Percentiles rank a stretch among this genome's conserved stretches.
phyloP scores from a whole-genome alignment of 2,329 filamentous ascomycete species.

The Hysterium pulicare region DNA sequence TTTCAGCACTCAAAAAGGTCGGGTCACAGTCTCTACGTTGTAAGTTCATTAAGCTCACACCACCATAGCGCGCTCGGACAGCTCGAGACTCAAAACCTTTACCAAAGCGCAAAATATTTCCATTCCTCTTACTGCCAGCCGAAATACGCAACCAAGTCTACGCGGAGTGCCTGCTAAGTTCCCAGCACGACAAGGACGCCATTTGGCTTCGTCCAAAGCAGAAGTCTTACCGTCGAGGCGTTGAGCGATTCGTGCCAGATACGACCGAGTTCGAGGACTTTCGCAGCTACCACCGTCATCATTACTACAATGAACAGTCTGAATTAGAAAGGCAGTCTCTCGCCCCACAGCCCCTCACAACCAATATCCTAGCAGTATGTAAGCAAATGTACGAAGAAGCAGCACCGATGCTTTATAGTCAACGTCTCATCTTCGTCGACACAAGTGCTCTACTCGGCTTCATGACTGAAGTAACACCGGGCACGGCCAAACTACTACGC shows the following conservation, averaged over 20 bases:
- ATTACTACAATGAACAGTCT: neutral
- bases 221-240: constrained; percentile 10
- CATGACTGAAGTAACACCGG: constrained; percentile 9
- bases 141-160: constrained; percentile 16
- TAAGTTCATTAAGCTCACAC: neutral
- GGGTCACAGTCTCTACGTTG: neutral
- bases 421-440: constrained; percentile 11
- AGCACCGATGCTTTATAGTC: constrained; percentile 11
- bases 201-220: constrained; percentile 9
- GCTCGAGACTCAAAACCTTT: constrained; percentile 6
- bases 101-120: constrained; percentile 14
- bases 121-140: constrained; percentile 13
- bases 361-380: constrained; percentile 9
- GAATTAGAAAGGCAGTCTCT: neutral
- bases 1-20: neutral
- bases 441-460: constrained; percentile 11
- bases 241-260: constrained; percentile 7
- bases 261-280: constrained; percentile 4
- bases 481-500: constrained; percentile 13
- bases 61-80: neutral
- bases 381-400: constrained; percentile 11
- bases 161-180: constrained; percentile 7
- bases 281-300: neutral
- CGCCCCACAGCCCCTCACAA: constrained; percentile 1
- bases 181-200: neutral